Percentiles rank a stretch among this genome's conserved stretches.
These are phyloP conservation scores for Cadophora sp. DNA, from an alignment of 2,329 filamentous ascomycete species.

Conservation along the genomic window DNA sequence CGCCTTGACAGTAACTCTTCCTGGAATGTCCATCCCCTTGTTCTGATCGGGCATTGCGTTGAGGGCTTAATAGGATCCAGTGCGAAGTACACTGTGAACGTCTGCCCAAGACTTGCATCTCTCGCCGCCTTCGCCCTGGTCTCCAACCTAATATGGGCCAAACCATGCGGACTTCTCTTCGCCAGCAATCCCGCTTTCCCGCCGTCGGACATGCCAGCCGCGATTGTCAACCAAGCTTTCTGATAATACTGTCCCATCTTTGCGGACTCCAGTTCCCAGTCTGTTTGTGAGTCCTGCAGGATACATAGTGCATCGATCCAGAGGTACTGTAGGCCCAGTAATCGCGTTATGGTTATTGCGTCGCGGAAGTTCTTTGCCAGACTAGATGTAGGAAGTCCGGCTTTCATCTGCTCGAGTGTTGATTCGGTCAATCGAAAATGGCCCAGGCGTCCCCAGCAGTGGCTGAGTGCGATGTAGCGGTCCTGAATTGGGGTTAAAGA, in stretches of 20 bases:
- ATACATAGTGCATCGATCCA: conserved; percentile 19
- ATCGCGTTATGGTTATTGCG: conserved; percentile 8
- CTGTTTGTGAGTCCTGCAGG: conserved; percentile 12
- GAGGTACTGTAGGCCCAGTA: conserved; percentile 1
- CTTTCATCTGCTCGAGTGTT: not conserved
- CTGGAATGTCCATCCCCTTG: conserved; percentile 16
- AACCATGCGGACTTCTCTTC: conserved; percentile 8
- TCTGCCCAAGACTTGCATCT: not conserved
- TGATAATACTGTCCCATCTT: conserved; percentile 18
- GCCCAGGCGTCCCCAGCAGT: conserved; percentile 8
- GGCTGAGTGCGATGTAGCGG: conserved; percentile 12
- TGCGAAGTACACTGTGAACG: not conserved
- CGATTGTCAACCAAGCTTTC: conserved; percentile 9
- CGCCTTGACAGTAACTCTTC: conserved; percentile 8
- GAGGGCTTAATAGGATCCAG: conserved; percentile 13
- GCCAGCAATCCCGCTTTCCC: conserved; percentile 3
- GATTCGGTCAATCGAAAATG: conserved; percentile 3
- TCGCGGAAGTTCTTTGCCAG: conserved; percentile 14
- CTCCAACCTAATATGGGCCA: not conserved
- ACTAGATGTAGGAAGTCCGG: not conserved
- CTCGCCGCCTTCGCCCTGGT: not conserved
- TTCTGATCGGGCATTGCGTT: conserved; percentile 1
- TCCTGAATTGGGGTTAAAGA: not conserved
- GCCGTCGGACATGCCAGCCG: conserved; percentile 5
- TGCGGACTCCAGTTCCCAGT: conserved; percentile 4